Conservation (phyloP, 2,329 filamentous ascomycete species). For the Alternaria ethzedia region DNA sequence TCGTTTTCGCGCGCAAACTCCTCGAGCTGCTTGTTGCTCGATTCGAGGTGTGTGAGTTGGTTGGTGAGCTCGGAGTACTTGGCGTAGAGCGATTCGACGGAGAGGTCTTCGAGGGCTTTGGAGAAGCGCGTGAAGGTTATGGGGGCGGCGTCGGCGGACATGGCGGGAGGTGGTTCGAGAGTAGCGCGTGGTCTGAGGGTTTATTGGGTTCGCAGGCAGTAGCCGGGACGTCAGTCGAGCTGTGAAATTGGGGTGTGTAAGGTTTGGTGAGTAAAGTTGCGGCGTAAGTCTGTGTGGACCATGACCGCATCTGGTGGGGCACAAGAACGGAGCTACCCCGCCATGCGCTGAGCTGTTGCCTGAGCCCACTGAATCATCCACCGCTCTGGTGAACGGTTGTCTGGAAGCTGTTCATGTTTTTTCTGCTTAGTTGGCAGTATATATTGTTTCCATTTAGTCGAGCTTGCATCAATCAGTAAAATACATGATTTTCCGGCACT, state of each 20-base stretch:
- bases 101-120: conserved; percentile 70
- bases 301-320: neutral
- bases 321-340: neutral
- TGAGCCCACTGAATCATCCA: neutral
- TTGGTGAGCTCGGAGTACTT: conserved; percentile 80
- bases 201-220: neutral
- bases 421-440: neutral
- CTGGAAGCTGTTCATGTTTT: neutral
- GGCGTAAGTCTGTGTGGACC: neutral
- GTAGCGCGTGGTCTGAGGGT: neutral
- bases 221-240: neutral
- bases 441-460: accelerated
- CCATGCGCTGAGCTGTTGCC: neutral
- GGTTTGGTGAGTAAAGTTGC: neutral
- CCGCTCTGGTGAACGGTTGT: neutral
- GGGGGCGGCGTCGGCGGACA: conserved; percentile 68
- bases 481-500: neutral
- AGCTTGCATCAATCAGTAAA: neutral
- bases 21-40: conserved; percentile 74
- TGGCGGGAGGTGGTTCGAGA: conserved; percentile 36
- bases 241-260: neutral
- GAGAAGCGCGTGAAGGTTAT: conserved; percentile 70
- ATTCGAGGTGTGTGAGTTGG: conserved; percentile 74
- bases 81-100: conserved; percentile 70
- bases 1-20: conserved; percentile 62